A percentile compares a stretch with the other conserved stretches of the same genome.
These are phyloP conservation scores for Thermochaetoides thermophila DNA, from an alignment of 495 filamentous ascomycete genomes.

Conservation along the genomic window DNA sequence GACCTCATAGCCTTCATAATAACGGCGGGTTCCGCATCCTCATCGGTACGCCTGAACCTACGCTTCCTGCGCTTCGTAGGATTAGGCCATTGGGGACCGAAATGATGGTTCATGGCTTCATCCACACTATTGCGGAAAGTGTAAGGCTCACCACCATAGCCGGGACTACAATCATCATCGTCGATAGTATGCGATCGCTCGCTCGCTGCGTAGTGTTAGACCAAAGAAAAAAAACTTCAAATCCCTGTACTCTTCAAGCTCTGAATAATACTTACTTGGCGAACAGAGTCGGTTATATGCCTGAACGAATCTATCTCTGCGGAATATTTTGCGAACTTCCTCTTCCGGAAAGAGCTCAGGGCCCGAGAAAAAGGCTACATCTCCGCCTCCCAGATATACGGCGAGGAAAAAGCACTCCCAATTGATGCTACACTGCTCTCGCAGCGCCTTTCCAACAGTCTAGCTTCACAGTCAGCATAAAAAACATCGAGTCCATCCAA, in stretches of 20 bases:
- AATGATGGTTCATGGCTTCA: too few species aligned
- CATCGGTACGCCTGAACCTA: constrained; percentile 14
- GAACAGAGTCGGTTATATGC: constrained; percentile 4
- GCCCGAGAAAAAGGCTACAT: constrained; percentile 17
- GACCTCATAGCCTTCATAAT: too few species aligned
- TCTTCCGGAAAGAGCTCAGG: constrained; percentile 11
- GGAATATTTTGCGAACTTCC: constrained; percentile 20
- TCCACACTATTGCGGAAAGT: too few species aligned
- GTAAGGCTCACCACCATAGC: too few species aligned
- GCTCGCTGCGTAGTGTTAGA: too few species aligned
- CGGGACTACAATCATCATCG: too few species aligned
- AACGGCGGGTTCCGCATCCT: constrained; percentile 13
- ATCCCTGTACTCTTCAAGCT: too few species aligned
- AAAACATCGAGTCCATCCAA: too few species aligned
- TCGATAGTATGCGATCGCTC: too few species aligned
- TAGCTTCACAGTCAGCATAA: constrained; percentile 10
- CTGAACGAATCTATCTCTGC: constrained; percentile 16
- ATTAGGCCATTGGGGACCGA: too few species aligned
- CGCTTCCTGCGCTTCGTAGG: constrained; percentile 26
- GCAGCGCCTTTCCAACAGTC: constrained; percentile 25
- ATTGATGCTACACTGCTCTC: constrained; percentile 24
- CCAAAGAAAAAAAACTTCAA: too few species aligned
- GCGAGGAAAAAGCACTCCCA: constrained; percentile 25
- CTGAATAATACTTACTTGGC: constrained; percentile 12
- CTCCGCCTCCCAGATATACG: constrained; percentile 18